Evolutionary conservation across 163 green algal species (phyloP), one percentile per base, ranked within the genome.

Genomic region (Scenedesmus sp.): DNA sequence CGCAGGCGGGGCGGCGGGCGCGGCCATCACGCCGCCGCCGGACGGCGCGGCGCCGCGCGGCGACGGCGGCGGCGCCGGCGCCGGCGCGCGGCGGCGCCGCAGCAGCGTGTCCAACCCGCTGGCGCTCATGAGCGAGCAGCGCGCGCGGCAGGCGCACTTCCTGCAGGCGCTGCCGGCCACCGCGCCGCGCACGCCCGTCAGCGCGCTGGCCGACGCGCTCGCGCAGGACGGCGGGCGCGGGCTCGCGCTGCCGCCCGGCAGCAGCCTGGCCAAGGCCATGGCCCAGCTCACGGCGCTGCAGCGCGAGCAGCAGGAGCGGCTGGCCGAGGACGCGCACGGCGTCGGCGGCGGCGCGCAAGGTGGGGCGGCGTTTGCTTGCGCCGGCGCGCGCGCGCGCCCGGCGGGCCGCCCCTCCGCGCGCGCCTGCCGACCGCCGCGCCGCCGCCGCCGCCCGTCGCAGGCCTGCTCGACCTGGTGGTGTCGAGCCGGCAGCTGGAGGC

Each of bases 221-320:
- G 28, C 57, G 24, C 45, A 28, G 15, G 36, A 65, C 13, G 70
- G 56, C 44, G 71, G 71, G 1, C n/a, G 28, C 39, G 71, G 71
- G 4, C 54, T 60, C 36, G 4, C 20, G n/a, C 44, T 80, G 7
- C 42, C 58, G 29, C 26, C 26, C 31, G 47, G 58, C 45, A 72
- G 58, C 33, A 80, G 58, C n/a, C 36, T 80, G 31, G 24, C 45
- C 22, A 71, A 70, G 36, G 47, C 62, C n/a, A 72, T 71, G 71
- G 53, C 67, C 58, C 58, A 80, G 58, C 24, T 80, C 24, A 1
- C 54, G n/a, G 45, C 42, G 34, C 45, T 45, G n/a, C 71, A 72
- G 45, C 71, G 71, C 58, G 10, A 72, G 71, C 71, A 80, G 71
- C 71, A 80, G 58, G 58, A 70, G 45, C 44, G 71, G 6, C 9